A percentile compares a stretch with the other conserved stretches of the same genome.
Conservation (phyloP, 306 rosid genomes). For the Inga laurina region DNA sequence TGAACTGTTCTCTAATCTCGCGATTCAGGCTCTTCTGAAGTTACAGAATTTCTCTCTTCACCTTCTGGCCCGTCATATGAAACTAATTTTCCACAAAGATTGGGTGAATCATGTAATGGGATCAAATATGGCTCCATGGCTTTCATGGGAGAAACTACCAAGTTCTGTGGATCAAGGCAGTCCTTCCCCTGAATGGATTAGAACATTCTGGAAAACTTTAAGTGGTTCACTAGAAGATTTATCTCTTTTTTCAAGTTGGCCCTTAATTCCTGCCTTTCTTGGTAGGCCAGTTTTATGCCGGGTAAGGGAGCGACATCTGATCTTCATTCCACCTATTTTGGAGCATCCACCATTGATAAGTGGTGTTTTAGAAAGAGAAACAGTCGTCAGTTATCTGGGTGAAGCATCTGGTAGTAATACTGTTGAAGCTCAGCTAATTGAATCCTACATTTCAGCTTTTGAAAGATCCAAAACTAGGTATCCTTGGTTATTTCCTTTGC, state of each 20-base stretch:
- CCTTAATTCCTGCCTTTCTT: conserved; percentile 92
- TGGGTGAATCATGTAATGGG: conserved; percentile 88
- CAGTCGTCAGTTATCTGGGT: conserved; percentile 38
- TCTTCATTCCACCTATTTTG: conserved; percentile 79
- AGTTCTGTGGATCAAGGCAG: conserved; percentile 72
- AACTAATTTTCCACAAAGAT: conserved; percentile 67
- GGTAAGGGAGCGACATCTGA: conserved; percentile 75
- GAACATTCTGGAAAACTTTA: conserved; percentile 78
- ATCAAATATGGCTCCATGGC: conserved; percentile 89
- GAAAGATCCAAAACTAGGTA: conserved; percentile 56
- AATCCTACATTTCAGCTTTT: conserved; percentile 64
- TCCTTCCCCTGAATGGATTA: conserved; percentile 93
- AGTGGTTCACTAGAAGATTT: conserved; percentile 59
- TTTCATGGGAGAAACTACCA: conserved; percentile 87
- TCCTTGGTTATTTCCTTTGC: conserved; percentile 82
- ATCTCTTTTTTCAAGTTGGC: conserved; percentile 89
- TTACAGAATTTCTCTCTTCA: conserved; percentile 68
- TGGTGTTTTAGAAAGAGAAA: conserved; percentile 48
- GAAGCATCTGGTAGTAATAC: conserved; percentile 35
- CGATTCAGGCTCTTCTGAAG: conserved; percentile 64
- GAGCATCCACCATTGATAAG: conserved; percentile 37
- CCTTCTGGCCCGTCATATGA: conserved; percentile 82
- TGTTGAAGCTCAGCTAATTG: conserved; percentile 52
- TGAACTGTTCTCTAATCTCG: conserved; percentile 53
- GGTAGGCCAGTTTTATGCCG: conserved; percentile 93